Base-by-base conservation (phyloP, 805 yeast species). In the Lachancea quebecensis region DNA sequence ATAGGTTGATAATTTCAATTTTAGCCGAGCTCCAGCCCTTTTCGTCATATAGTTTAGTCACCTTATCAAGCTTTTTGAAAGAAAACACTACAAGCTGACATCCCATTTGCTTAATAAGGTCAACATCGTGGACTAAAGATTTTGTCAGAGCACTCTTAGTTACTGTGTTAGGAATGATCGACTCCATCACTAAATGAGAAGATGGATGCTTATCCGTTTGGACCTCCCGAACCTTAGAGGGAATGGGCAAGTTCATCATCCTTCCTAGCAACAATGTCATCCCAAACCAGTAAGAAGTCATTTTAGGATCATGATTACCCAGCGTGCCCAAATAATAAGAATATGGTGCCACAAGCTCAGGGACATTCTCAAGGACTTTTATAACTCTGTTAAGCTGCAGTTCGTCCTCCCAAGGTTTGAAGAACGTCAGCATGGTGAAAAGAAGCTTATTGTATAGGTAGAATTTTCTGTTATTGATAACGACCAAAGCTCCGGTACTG, bases 391-490 rank as follows among this genome's bases (percentile, higher is more conserved):
- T 73, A 45, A 81, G 66, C 54, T 88, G 95, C 25, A 66, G 48
- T 15, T 73, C 74, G 50, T 85, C 82, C 50, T 85, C 89, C 86
- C 95, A 81, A 0, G 96, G 95, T 54, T 84, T 86, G 55, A 90
- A 69, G 28, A 72, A 67, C 7, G 79, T 78, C 17, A 89, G 58
- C 4, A 86, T 63, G 2, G 81, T 74, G 54, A 78, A 81, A 3
- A 87, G 64, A 27, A 83, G 67, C 57, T 81, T 82, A 62, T 91
- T 89, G 56, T 83, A 75, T 29, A 84, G 68, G 49, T 68, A 77
- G 64, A 81, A 84, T 3, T 67, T 64, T 46, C 67, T 74, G 39
- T 72, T 73, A 51, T 79, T 79, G 11, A 79, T 66, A 0, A 61
- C 57, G 1, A 81, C 58, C 0, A 69, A 50, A 1, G 67, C 78